These are phyloP conservation scores for Vanderwaltozyma polyspora DNA, from an alignment of 805 yeast species.

Conservation along the genomic window DNA sequence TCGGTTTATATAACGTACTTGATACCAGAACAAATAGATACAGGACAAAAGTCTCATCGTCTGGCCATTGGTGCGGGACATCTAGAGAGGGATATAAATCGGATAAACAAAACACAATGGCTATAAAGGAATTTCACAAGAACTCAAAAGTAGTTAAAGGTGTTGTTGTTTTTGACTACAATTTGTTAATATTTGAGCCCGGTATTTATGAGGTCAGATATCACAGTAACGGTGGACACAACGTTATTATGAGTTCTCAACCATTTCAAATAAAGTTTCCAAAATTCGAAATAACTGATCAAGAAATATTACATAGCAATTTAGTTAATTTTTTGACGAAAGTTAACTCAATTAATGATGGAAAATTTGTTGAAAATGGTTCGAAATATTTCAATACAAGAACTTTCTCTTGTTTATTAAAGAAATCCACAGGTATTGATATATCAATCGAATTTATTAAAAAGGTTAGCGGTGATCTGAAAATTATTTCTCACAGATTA, in stretches of 20 bases:
- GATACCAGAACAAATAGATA: slow-evolving; percentile 46
- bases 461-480: not conserved
- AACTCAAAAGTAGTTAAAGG: slow-evolving; percentile 30
- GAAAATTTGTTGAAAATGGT: not conserved
- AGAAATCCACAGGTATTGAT: not conserved
- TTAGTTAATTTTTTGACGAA: not conserved
- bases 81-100: slow-evolving; percentile 26
- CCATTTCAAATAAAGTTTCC: slow-evolving; percentile 1
- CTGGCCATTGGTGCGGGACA: slow-evolving; percentile 53
- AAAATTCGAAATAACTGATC: not conserved
- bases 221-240: not conserved
- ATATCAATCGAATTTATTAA: not conserved
- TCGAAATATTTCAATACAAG: slow-evolving; percentile 1
- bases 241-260: not conserved
- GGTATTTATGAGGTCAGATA: slow-evolving; percentile 3
- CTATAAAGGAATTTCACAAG: not conserved
- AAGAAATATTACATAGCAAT: not conserved
- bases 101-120: slow-evolving; percentile 6
- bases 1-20: slow-evolving; percentile 57
- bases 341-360: not conserved
- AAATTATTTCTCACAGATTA: not conserved
- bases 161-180: slow-evolving; percentile 34
- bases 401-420: not conserved
- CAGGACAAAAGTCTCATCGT: slow-evolving; percentile 48
- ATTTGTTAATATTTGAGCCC: not conserved